Percentiles rank a stretch among this genome's conserved stretches.
These are phyloP conservation scores for Castanopsis chinensis DNA, from an alignment of 306 rosid species.

Conservation along the genomic window DNA sequence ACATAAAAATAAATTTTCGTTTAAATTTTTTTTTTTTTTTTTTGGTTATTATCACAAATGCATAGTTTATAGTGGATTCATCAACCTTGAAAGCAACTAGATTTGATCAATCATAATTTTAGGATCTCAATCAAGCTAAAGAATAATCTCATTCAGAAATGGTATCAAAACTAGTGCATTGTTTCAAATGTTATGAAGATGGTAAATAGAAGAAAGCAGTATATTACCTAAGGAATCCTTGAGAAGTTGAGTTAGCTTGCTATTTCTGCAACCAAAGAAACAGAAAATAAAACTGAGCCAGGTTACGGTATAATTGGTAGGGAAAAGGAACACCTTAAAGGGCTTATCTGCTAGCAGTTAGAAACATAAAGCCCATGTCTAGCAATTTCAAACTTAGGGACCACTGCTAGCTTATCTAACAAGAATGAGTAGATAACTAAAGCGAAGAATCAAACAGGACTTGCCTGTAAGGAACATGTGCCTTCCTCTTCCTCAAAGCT, in stretches of 20 bases:
- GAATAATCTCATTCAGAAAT: neutral
- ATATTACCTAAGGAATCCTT: constrained; percentile 88
- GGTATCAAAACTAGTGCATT: neutral
- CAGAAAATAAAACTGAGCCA: constrained; percentile 14
- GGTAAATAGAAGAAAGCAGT: constrained; percentile 14
- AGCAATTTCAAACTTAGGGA: constrained; percentile 15
- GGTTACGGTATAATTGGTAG: constrained; percentile 24
- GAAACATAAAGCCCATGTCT: neutral
- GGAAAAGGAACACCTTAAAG: constrained; percentile 23
- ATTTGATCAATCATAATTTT: constrained; percentile 1
- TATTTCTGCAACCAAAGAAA: constrained; percentile 72
- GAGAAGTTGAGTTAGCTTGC: constrained; percentile 93
- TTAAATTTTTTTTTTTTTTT: too few species aligned
- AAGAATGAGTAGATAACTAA: constrained; percentile 13
- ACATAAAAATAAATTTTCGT: neutral
- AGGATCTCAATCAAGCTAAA: neutral
- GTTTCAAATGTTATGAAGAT: neutral
- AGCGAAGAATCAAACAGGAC: constrained; percentile 27
- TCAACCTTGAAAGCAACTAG: neutral
- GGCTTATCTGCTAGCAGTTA: constrained; percentile 2
- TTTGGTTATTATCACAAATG: neutral
- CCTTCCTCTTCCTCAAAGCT: constrained; percentile 81
- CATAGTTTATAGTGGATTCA: constrained; percentile 15
- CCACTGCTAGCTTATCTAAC: constrained; percentile 6
- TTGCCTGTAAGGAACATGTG: constrained; percentile 95